Percentiles rank a stretch among this genome's conserved stretches.
Conservation (phyloP, 805 yeast species). For the Starmerella powellii region DNA sequence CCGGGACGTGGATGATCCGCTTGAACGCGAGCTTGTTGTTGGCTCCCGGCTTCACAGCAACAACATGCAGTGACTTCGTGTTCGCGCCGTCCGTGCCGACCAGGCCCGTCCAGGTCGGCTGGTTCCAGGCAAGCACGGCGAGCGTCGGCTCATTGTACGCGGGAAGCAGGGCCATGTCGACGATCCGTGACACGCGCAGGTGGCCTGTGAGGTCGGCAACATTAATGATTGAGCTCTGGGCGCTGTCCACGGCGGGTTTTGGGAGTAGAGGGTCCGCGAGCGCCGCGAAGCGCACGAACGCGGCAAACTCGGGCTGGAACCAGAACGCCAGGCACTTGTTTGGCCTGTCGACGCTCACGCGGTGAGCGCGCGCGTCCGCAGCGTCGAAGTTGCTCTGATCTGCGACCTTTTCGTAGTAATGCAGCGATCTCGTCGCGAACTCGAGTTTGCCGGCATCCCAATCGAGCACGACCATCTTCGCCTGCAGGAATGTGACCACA, state of each 20-base stretch:
- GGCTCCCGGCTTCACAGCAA: not conserved
- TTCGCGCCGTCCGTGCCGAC: slow-evolving; percentile 33
- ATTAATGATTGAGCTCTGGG: not conserved
- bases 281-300: slow-evolving; percentile 37
- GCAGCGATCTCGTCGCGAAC: slow-evolving; percentile 66
- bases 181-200: slow-evolving; percentile 31
- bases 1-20: slow-evolving; percentile 29
- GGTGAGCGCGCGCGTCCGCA: slow-evolving; percentile 26
- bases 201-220: not conserved
- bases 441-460: slow-evolving; percentile 50
- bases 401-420: slow-evolving; percentile 57
- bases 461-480: slow-evolving; percentile 62
- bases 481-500: slow-evolving; percentile 53
- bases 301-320: slow-evolving; percentile 32
- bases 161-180: slow-evolving; percentile 59
- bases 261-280: slow-evolving; percentile 39
- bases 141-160: slow-evolving; percentile 76
- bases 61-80: slow-evolving; percentile 2
- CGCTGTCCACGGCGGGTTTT: slow-evolving; percentile 19
- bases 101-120: slow-evolving; percentile 69
- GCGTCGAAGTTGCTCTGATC: slow-evolving; percentile 33
- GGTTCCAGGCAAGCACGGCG: slow-evolving; percentile 49
- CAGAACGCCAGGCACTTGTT: slow-evolving; percentile 47
- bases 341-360: slow-evolving; percentile 45
- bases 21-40: not conserved